Percentiles rank a stretch among this genome's conserved stretches.
phyloP scores from a whole-genome alignment of 2,329 filamentous ascomycete species.

The Colletotrichum tamarilloi region DNA sequence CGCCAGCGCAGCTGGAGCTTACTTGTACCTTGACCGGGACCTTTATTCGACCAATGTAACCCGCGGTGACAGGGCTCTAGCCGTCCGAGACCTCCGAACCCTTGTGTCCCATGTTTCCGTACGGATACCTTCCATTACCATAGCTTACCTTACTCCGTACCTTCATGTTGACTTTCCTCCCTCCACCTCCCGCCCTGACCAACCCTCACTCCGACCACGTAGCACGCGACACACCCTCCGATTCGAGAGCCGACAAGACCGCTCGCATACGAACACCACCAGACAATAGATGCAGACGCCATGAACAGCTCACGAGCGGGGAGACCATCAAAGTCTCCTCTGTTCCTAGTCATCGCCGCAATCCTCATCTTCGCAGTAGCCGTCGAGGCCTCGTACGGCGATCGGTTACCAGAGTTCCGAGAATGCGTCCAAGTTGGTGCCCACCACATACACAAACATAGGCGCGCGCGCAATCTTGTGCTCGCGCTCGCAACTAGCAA shows the following conservation, averaged over 20 bases:
- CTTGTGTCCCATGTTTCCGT: conserved; percentile 7
- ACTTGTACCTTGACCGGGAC: neutral
- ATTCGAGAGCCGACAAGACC: neutral
- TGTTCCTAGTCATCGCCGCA: conserved; percentile 46
- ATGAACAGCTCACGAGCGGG: conserved; percentile 35
- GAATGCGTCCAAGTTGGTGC: conserved; percentile 82
- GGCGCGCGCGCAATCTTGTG: conserved; percentile 9
- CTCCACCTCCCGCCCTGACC: neutral
- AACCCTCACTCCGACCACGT: neutral
- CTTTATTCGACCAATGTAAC: conserved; percentile 12
- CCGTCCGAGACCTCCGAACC: conserved; percentile 32
- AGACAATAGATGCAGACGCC: conserved; percentile 29
- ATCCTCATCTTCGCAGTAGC: conserved; percentile 52
- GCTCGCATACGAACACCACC: neutral
- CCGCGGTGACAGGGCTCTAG: conserved; percentile 8
- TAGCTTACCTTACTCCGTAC: neutral
- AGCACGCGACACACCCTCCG: neutral
- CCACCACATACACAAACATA: neutral
- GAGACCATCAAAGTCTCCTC: conserved; percentile 31
- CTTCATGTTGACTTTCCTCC: neutral
- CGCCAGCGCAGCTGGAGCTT: neutral
- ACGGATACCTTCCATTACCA: too few species aligned
- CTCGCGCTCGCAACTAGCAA: neutral
- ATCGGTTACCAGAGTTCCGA: conserved; percentile 86
- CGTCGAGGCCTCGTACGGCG: conserved; percentile 81